A percentile compares a stretch with the other conserved stretches of the same genome.
Evolutionary conservation across 352 stramenopile species (phyloP).

Genomic region (Phytopythium aichiense): DNA sequence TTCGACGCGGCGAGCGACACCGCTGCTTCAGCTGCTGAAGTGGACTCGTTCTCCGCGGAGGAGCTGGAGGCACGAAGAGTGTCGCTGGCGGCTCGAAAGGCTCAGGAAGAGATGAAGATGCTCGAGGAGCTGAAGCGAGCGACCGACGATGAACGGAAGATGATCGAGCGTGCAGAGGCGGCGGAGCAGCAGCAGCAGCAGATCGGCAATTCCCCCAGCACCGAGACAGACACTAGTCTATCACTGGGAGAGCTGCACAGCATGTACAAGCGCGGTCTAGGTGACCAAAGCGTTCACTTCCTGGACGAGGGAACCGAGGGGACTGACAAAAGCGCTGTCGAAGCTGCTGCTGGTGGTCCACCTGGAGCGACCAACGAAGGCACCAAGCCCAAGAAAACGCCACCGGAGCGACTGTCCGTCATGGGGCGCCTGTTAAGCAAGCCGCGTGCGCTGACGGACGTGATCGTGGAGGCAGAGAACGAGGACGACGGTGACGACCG

Average conservation of each 20-base stretch:
- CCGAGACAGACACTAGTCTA: conserved; percentile 12
- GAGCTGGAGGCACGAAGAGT: conserved; percentile 17
- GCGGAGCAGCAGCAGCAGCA: background rate
- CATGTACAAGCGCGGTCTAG: conserved; percentile 79
- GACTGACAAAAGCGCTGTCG: background rate
- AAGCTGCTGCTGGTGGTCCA: background rate
- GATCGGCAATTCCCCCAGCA: background rate
- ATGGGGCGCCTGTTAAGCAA: conserved; percentile 49
- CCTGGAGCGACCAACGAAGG: background rate
- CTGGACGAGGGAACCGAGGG: conserved; percentile 23
- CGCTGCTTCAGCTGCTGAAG: background rate
- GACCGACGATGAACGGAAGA: conserved; percentile 34
- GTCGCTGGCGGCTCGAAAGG: conserved; percentile 19
- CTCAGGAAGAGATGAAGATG: conserved; percentile 32
- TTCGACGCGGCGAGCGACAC: conserved; percentile 12
- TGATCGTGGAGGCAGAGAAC: conserved; percentile 39
- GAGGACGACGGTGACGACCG: conserved; percentile 16
- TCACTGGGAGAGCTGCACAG: conserved; percentile 66
- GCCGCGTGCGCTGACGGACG: conserved; percentile 21
- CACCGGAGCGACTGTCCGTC: conserved; percentile 17
- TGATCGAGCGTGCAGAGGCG: conserved; percentile 11
- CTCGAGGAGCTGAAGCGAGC: conserved; percentile 37
- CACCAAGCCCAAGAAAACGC: background rate
- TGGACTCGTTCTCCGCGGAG: conserved; percentile 11
- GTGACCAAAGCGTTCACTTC: conserved; percentile 61